These are phyloP conservation scores for Pythium utonaiense DNA, from an alignment of 352 stramenopile species.

Conservation along the genomic window DNA sequence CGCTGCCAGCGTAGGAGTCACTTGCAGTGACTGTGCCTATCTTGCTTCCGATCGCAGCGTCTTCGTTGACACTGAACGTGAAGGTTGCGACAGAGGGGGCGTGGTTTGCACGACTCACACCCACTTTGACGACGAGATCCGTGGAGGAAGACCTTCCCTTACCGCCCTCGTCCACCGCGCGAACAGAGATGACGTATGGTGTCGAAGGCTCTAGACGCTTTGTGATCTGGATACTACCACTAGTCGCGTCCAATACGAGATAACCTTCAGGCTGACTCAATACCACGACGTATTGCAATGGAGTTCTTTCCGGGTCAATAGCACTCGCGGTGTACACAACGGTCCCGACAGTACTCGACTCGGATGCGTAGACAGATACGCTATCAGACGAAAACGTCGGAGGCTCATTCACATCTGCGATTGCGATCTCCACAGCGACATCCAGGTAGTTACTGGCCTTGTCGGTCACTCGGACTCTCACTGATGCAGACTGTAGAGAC, in stretches of 20 bases:
- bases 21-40: constrained; percentile 31
- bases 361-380: constrained; percentile 11
- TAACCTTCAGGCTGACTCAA: not conserved
- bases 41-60: constrained; percentile 19
- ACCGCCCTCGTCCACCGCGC: constrained; percentile 16
- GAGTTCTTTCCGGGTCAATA: constrained; percentile 11
- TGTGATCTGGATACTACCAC: not conserved
- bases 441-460: constrained; percentile 5
- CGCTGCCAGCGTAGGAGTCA: constrained; percentile 34
- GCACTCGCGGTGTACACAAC: constrained; percentile 7
- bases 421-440: constrained; percentile 18
- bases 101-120: constrained; percentile 19
- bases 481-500: not conserved
- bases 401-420: constrained; percentile 36
- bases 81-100: constrained; percentile 12
- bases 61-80: constrained; percentile 18
- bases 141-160: not conserved
- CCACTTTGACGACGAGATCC: constrained; percentile 12
- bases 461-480: constrained; percentile 22
- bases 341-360: not conserved
- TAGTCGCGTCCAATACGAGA: not conserved
- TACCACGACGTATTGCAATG: constrained; percentile 1
- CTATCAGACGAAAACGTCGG: constrained; percentile 21
- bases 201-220: constrained; percentile 2
- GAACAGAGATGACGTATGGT: constrained; percentile 15